Base-by-base conservation (phyloP, 2,329 filamentous ascomycete genomes). In the Fusarium xyrophilum region DNA sequence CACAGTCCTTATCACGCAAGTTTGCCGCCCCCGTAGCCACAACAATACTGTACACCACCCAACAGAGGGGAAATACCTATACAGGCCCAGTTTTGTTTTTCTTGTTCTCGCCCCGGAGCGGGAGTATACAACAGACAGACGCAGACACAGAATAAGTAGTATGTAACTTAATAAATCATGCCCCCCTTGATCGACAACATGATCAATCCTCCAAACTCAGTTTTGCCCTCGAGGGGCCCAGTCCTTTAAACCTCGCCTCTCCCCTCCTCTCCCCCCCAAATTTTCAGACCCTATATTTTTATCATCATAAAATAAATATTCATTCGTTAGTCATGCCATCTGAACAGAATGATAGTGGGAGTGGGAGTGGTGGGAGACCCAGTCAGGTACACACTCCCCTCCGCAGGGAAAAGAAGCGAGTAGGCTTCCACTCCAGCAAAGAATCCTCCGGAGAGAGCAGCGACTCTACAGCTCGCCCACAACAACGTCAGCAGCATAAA, bases 381-480 rank as follows among this genome's bases (percentile, higher is more conserved):
- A 77, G 72, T 47, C 74, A 74, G 68, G 69, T 73, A 59, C 69
- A 73, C 56, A 77, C 76, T 35, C 76, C 78, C 27, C 60, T 68
- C 53, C 76, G 73, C 51, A 81, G 73, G 66, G 77, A 79, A 52
- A 82, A 82, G 76, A 82, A 82, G 75, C 75, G 76, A 43, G 80
- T 82, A 17, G 79, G 76, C 51, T 82, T 78, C 60, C 77, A 78
- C 56, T 72, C 76, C 47, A 77, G 73, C 66, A 76, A 75, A 52
- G 71, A 74, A 43, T 74, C 68, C 42, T 56, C 42, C 17, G 63
- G 56, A n/a, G 62, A 55, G 44, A 61, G 42, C 53, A 62, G 55
- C 35, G 43, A 60, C 15, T 55, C 61, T 1, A 10, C 36, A 44
- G 47, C 42, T 33, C 58, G 9, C 35, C 36, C 56, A 19, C 54